A percentile compares a stretch with the other conserved stretches of the same genome.
These are phyloP conservation scores for Lactifluus subvellereus DNA, from an alignment of 768 basidiomycete species.

Conservation along the genomic window DNA sequence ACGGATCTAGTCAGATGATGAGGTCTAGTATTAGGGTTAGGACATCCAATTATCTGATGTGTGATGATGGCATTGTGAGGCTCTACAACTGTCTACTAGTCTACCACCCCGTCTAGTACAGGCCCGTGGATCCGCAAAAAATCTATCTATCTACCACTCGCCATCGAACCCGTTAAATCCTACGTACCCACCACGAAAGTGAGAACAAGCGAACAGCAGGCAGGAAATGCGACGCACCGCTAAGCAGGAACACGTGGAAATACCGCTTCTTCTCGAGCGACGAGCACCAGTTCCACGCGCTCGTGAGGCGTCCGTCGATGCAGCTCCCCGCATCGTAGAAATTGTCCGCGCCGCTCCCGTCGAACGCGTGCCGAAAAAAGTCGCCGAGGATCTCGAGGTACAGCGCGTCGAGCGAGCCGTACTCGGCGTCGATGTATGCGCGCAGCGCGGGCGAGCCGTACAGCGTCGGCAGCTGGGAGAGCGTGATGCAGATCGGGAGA, in stretches of 20 bases:
- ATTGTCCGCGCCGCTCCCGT: slow-evolving; percentile 87
- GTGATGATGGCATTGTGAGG: neutral
- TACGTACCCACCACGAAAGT: slow-evolving; percentile 28
- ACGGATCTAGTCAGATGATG: neutral
- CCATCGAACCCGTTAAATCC: slow-evolving; percentile 85
- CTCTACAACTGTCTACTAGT: neutral
- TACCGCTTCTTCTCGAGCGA: slow-evolving; percentile 81
- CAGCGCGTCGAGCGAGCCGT: slow-evolving; percentile 67
- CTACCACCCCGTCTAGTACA: neutral
- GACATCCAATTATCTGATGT: neutral
- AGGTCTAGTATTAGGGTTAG: neutral
- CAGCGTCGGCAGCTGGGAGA: slow-evolving; percentile 64
- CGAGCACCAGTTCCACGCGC: slow-evolving; percentile 92
- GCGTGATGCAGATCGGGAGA: slow-evolving; percentile 78
- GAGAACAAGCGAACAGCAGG: neutral
- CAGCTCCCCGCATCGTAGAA: slow-evolving; percentile 84
- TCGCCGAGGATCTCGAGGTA: slow-evolving; percentile 68
- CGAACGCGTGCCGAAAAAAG: slow-evolving; percentile 85
- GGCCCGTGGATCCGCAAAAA: neutral
- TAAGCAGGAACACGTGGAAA: slow-evolving; percentile 72
- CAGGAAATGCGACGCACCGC: slow-evolving; percentile 42
- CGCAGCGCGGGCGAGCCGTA: slow-evolving; percentile 61
- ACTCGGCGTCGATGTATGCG: slow-evolving; percentile 77
- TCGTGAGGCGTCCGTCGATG: slow-evolving; percentile 81
- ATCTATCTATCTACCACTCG: slow-evolving; percentile 49